Evolutionary conservation across 176 grass and related monocot genomes (phyloP).

Genomic region (Phyllostachys edulis): DNA sequence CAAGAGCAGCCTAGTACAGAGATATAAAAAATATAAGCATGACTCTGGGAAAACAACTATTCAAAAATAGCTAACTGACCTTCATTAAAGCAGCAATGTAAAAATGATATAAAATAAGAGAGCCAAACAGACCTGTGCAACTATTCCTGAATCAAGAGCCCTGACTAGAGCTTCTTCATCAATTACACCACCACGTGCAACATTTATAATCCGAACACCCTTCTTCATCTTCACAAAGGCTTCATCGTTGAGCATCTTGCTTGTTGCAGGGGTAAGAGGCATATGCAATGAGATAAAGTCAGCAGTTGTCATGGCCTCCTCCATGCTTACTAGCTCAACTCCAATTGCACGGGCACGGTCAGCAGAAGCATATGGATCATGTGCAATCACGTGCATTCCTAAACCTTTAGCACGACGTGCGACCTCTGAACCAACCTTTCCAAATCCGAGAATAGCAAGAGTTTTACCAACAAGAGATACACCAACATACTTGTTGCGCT

Average conservation of each 20-base stretch:
- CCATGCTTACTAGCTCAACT: conserved; percentile 74
- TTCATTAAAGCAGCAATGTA: not conserved
- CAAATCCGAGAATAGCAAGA: conserved; percentile 72
- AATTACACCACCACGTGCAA: conserved; percentile 87
- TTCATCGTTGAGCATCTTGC: conserved; percentile 88
- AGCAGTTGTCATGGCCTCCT: conserved; percentile 62
- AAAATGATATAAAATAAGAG: not conserved
- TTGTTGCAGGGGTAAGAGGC: conserved; percentile 76
- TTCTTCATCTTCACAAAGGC: conserved; percentile 84
- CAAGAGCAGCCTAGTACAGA: conserved; percentile 69
- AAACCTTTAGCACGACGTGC: conserved; percentile 81
- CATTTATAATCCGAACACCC: conserved; percentile 82
- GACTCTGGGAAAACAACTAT: not conserved
- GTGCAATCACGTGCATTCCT: conserved; percentile 79
- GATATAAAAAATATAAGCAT: not conserved
- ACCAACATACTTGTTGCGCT: conserved; percentile 80
- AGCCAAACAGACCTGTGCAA: conserved; percentile 63
- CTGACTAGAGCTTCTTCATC: conserved; percentile 85
- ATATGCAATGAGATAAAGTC: conserved; percentile 87
- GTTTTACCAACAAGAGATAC: conserved; percentile 86
- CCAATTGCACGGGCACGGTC: conserved; percentile 77
- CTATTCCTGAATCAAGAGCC: conserved; percentile 78
- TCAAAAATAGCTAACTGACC: not conserved
- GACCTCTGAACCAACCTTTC: conserved; percentile 83
- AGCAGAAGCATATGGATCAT: conserved; percentile 85